Base-by-base conservation (phyloP, 495 filamentous ascomycete genomes). In the Penicillium daleae region DNA sequence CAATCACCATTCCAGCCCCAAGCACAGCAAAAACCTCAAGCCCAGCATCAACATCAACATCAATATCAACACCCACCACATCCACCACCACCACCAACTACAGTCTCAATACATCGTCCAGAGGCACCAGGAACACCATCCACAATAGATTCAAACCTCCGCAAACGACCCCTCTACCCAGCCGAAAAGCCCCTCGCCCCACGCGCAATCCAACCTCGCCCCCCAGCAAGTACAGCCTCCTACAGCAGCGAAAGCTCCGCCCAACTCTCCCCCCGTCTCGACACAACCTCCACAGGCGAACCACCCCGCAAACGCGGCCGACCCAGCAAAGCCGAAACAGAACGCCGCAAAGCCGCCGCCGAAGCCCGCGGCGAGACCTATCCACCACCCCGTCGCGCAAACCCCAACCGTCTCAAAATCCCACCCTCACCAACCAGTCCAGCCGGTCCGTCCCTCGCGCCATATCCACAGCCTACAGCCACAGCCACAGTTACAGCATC, bases 251-350 rank as follows among this genome's bases (percentile, higher is more conserved):
- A 79, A 62, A 76, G 73, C 64, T 76, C 77, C 1, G 71, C 71
- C 19, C 75, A 78, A 50, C 63, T 78, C 12, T 80, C 79, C 22
- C 78, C 79, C 10, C 63, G 70, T 26, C 65, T 74, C 46, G 69
- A 72, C 27, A 65, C 57, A 6, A 52, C 56, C 9, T 35, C 59
- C 22, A 59, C 65, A 60, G 70, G 71, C 26, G 80, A 83, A 33
- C 80, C 75, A 15, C 80, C 79, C 37, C 82, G 82, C 57, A 88
- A 89, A 78, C 80, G 87, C 46, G 85, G 85, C 17, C 80, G 85
- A 13, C 85, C 85, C 53, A 85, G 79, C 63, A 87, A 87, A 70
- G 80, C 78, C 53, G 85, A 86, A 57, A 71, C 77, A 5, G 83
- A 86, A 61, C 75, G 78, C 22, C 76, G 80, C 56, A 81, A 81